phyloP scores from a whole-genome alignment of 2,329 filamentous ascomycete species.

The Nectriaceae sp. region DNA sequence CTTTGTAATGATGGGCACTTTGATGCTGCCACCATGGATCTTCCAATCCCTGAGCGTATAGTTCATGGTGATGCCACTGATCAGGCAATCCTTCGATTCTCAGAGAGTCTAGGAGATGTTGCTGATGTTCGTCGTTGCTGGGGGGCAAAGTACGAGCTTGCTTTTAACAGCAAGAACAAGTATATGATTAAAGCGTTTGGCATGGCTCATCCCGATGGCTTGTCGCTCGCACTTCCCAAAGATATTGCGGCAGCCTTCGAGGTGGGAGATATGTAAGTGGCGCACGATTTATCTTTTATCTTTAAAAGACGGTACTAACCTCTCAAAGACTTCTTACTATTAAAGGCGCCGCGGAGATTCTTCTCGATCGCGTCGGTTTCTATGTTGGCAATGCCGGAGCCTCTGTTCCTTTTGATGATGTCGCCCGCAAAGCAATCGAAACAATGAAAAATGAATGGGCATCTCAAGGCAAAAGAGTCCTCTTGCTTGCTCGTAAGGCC shows the following conservation, averaged over 20 bases:
- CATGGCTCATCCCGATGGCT: conserved; percentile 39
- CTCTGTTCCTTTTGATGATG: conserved; percentile 47
- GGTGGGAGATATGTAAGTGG: conserved; percentile 6
- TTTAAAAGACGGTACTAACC: too few relatives aligned
- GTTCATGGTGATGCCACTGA: conserved; percentile 79
- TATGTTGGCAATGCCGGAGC: conserved; percentile 59
- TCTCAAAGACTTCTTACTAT: conserved; percentile 62
- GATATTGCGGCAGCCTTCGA: conserved; percentile 13
- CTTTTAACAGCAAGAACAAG: conserved; percentile 84
- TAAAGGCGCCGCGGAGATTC: conserved; percentile 76
- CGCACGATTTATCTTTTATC: too few relatives aligned
- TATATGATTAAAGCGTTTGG: conserved; percentile 71
- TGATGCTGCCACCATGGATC: conserved; percentile 62
- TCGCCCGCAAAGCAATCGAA: conserved; percentile 51
- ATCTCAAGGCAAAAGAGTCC: conserved; percentile 65
- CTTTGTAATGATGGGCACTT: conserved; percentile 79
- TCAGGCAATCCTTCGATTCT: conserved; percentile 71
- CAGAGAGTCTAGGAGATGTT: conserved; percentile 59
- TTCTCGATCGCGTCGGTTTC: conserved; percentile 63
- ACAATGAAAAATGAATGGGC: conserved; percentile 69
- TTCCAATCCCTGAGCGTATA: conserved; percentile 61
- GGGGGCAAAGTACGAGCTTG: conserved; percentile 66
- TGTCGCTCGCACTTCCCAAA: conserved; percentile 30
- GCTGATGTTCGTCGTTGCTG: conserved; percentile 61
- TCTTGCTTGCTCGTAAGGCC: conserved; percentile 65